Evolutionary conservation across 306 rosid genomes (phyloP).

Genomic region (Ormosia semicastrata): DNA sequence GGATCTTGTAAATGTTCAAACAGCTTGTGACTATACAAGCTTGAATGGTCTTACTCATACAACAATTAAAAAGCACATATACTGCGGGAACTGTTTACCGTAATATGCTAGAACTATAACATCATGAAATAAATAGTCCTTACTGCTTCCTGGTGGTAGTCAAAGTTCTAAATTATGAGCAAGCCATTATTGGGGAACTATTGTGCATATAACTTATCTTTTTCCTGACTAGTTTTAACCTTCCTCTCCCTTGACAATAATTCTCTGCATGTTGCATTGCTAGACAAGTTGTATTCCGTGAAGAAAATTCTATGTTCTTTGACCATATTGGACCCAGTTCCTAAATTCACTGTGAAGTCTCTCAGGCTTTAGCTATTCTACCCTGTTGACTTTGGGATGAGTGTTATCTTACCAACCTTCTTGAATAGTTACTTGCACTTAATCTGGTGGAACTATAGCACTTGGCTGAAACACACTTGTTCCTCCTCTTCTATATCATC

Average conservation of each 20-base stretch:
- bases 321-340: background rate
- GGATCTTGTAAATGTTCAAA: background rate
- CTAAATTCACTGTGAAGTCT: background rate
- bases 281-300: background rate
- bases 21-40: background rate
- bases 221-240: background rate
- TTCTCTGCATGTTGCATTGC: background rate
- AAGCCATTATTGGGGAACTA: background rate
- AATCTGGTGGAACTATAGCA: background rate
- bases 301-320: background rate
- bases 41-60: background rate
- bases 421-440: background rate
- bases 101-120: no score
- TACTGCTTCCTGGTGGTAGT: no score
- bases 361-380: background rate
- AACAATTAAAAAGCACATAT: background rate
- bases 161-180: background rate
- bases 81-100: background rate
- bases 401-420: background rate
- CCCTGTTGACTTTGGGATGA: background rate
- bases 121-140: no score
- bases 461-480: background rate
- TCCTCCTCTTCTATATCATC: background rate
- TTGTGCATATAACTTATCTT: background rate
- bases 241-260: background rate